phyloP scores from a whole-genome alignment of 805 yeast genomes.

The Suhomyces xylopsoci region DNA sequence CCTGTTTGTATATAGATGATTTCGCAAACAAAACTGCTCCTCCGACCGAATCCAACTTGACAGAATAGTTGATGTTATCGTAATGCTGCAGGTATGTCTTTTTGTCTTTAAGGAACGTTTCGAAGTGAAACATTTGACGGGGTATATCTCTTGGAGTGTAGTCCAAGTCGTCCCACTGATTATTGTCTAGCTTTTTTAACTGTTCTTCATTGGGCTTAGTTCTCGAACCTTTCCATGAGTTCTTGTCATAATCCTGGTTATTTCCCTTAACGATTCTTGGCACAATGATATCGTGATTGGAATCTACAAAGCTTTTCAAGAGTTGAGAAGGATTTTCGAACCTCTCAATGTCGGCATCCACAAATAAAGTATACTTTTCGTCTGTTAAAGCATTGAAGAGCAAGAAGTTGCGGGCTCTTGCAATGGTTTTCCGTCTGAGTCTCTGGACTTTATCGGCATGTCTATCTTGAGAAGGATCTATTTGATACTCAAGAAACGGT shows the following conservation, averaged over 20 bases:
- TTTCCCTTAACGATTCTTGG: conserved; percentile 28
- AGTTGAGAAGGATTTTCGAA: conserved; percentile 21
- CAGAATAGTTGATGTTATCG: conserved; percentile 11
- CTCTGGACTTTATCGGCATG: conserved; percentile 30
- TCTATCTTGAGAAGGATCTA: conserved; percentile 16
- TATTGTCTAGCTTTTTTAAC: conserved; percentile 22
- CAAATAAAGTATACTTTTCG: conserved; percentile 33
- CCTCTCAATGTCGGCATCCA: conserved; percentile 35
- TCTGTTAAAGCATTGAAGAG: conserved; percentile 22
- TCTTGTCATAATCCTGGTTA: conserved; percentile 33
- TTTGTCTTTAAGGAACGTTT: conserved; percentile 12
- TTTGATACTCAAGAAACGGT: conserved; percentile 30
- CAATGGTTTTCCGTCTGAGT: conserved; percentile 33
- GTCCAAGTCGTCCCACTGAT: conserved; percentile 28
- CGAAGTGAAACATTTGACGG: conserved; percentile 29
- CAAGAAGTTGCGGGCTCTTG: conserved; percentile 36
- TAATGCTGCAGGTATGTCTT: conserved; percentile 3
- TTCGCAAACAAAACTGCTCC: conserved; percentile 49
- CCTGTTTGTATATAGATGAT: conserved; percentile 43
- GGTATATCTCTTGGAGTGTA: conserved; percentile 33
- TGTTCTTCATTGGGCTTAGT: conserved; percentile 29
- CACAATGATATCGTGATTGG: conserved; percentile 34
- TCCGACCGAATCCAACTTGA: conserved; percentile 48
- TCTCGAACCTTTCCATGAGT: conserved; percentile 41
- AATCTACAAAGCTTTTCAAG: conserved; percentile 19